Evolutionary conservation across 2,329 filamentous ascomycete species (phyloP).

Genomic region (Dothideomycetidae sp.): DNA sequence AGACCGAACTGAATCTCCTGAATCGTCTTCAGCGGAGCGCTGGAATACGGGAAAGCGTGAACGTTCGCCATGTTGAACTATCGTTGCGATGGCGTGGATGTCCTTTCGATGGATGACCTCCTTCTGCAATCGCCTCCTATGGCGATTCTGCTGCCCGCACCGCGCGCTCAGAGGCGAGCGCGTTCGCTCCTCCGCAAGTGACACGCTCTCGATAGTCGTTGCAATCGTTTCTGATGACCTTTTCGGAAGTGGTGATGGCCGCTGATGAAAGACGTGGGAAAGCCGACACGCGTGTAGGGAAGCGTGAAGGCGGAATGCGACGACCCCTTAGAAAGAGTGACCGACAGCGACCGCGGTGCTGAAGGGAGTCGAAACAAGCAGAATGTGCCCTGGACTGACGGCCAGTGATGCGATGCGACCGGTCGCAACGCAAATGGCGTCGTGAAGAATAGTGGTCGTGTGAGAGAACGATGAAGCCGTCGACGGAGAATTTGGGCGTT

Average conservation of each 20-base stretch:
- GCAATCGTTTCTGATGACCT: neutral
- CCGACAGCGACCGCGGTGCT: neutral
- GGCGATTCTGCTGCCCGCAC: slow-evolving; percentile 2
- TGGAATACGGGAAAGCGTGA: slow-evolving; percentile 80
- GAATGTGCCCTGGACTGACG: neutral
- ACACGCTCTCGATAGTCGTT: neutral
- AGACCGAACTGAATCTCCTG: slow-evolving; percentile 99
- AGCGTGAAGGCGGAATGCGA: neutral
- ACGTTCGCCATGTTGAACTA: slow-evolving; percentile 72
- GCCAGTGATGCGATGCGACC: slow-evolving; percentile 8
- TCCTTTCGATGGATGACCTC: slow-evolving; percentile 2
- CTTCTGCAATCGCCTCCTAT: slow-evolving; percentile 7
- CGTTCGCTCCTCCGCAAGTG: slow-evolving; percentile 3
- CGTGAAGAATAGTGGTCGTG: slow-evolving; percentile 8
- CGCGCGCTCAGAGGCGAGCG: slow-evolving; percentile 9
- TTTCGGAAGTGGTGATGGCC: neutral
- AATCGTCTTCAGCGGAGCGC: slow-evolving; percentile 90
- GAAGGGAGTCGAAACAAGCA: neutral
- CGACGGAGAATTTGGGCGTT: slow-evolving; percentile 7
- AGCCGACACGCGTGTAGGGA: neutral
- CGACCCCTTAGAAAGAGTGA: neutral
- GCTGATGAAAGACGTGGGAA: neutral
- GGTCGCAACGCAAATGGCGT: slow-evolving; percentile 5
- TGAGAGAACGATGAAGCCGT: slow-evolving; percentile 1
- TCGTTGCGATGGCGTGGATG: slow-evolving; percentile 10